Evolutionary conservation across 352 stramenopile species (phyloP), one percentile per base, ranked within the genome.

Genomic region (Phytophthora foliorum): DNA sequence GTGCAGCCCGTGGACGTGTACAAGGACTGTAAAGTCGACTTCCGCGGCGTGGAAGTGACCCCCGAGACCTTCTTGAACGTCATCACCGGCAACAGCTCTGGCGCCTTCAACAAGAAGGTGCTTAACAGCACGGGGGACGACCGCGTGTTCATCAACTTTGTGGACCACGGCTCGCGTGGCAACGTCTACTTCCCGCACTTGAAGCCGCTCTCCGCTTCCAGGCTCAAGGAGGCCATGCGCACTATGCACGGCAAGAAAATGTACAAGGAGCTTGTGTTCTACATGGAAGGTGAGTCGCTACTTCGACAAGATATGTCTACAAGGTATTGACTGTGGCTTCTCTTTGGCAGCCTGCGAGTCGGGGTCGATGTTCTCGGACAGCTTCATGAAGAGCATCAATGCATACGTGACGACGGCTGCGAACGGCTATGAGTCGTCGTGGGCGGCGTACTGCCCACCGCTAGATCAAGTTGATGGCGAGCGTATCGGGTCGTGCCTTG

Each of bases 121-220:
- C 86, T 98, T 4, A 77, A 82, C n/a, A 97, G 88, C 64, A 93
- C 87, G 1, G 41, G 57, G 2, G 63, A 94, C 1, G 94, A 98
- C 65, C 84, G 92, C 44, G 91, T 98, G 25, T 98, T 98, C 67
- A 70, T 98, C 53, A 97, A 97, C 67, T 98, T 97, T 75, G 82
- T 97, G 34, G 92, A 98, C 66, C 94, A 98, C 59, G 94, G 94
- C 48, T 92, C 86, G 4, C 73, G 85, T 4, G 90, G 91, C 8
- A 86, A 96, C 42, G 63, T 98, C 0, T 84, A 90, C 60, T 97
- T 97, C 67, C 90, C 91, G 0, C 46, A 84, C 27, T 88, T 82
- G 46, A 75, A 96, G 55, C 74, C 86, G 25, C 72, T 98, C 16
- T 81, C 82, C n/a, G 81, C 89, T 24, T 71, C 81, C 22, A 78